Evolutionary conservation across 2,329 filamentous ascomycete genomes (phyloP).

Genomic region (Sphaerulina vaccinii): DNA sequence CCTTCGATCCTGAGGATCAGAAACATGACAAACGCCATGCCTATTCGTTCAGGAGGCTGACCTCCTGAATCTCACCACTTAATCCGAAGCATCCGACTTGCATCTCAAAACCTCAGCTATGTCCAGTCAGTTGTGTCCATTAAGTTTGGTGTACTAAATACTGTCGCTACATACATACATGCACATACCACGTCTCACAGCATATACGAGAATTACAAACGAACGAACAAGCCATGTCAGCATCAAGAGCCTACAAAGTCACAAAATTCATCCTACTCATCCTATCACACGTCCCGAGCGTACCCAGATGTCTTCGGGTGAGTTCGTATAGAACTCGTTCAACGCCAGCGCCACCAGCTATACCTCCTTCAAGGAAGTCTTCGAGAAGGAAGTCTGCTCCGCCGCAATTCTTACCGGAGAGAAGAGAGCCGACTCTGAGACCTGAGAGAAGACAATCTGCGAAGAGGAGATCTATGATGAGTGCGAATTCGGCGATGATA

Average conservation of each 20-base stretch:
- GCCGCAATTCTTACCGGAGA: conserved; percentile 1
- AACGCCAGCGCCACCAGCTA: neutral
- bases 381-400: neutral
- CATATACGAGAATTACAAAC: no score
- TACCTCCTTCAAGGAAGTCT: neutral
- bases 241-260: conserved; percentile 3
- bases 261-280: conserved; percentile 10
- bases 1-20: no score
- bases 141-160: no score
- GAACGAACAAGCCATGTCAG: neutral
- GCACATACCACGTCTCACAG: no score
- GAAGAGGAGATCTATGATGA: neutral
- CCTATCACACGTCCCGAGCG: conserved; percentile 1
- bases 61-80: no score
- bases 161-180: no score
- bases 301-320: neutral
- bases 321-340: no score
- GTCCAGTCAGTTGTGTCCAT: no score
- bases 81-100: no score
- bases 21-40: no score
- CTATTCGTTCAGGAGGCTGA: no score
- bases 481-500: neutral
- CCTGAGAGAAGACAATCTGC: conserved; percentile 3
- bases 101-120: no score
- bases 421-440: neutral